Evolutionary conservation across 139 green algal genomes (phyloP).

Genomic region (Mychonastes homosphaera): DNA sequence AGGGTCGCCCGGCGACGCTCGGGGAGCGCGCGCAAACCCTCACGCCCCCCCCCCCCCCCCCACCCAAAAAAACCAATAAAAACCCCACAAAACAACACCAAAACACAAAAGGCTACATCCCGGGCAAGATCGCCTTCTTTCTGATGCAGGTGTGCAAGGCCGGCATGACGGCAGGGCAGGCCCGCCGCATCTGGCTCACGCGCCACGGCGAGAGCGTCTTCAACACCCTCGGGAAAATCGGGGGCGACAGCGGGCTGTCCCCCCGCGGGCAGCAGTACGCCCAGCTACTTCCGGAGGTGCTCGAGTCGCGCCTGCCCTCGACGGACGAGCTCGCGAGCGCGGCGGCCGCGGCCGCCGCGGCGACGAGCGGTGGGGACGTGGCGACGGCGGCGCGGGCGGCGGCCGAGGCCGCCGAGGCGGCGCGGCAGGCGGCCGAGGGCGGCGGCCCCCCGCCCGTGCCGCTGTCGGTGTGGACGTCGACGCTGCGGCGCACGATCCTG

Average conservation of each 20-base stretch:
- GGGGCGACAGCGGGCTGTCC: constrained; percentile 59
- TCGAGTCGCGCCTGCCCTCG: constrained; percentile 46
- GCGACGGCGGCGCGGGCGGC: too few species aligned
- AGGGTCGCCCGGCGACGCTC: too few species aligned
- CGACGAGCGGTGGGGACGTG: too few species aligned
- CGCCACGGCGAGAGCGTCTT: constrained; percentile 73
- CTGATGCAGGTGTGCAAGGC: constrained; percentile 86
- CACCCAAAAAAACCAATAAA: too few species aligned
- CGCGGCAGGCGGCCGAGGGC: too few species aligned
- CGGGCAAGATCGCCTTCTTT: constrained; percentile 94
- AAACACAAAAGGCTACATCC: constrained; percentile 89
- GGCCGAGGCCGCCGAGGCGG: too few species aligned
- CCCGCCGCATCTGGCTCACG: constrained; percentile 82
- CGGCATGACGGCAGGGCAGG: constrained; percentile 46
- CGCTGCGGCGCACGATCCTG: constrained; percentile 75
- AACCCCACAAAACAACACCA: too few species aligned
- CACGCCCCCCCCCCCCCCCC: too few species aligned
- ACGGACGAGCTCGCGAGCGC: constrained; percentile 13
- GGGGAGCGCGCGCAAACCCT: too few species aligned
- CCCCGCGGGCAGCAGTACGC: constrained; percentile 62
- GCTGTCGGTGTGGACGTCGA: constrained; percentile 86
- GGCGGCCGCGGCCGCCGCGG: too few species aligned
- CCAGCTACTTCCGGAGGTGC: constrained; percentile 48
- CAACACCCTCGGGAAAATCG: constrained; percentile 60
- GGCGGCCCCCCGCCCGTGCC: too few species aligned